Evolutionary conservation across 139 green algal genomes (phyloP).

Genomic region (Pedinophyceae sp.): DNA sequence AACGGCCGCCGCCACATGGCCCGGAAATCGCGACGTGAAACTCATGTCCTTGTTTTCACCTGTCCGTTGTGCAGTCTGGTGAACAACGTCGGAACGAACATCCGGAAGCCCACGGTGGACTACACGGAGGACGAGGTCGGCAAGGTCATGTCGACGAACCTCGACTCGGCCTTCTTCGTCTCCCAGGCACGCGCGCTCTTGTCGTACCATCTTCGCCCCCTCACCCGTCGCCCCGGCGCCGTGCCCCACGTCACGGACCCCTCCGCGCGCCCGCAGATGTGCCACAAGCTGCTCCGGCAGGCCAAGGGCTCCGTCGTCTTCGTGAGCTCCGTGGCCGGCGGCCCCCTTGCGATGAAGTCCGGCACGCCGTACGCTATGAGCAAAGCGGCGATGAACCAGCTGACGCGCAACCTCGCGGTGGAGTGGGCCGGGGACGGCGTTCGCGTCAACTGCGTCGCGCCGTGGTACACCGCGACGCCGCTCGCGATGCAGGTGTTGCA

Average conservation of each 20-base stretch:
- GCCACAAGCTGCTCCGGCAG: constrained; percentile 27
- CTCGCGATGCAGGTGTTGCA: constrained; percentile 38
- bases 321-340: constrained; percentile 70
- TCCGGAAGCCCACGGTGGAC: constrained; percentile 35
- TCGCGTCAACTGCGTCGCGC: constrained; percentile 65
- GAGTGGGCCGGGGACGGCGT: constrained; percentile 71
- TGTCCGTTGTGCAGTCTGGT: constrained; percentile 9
- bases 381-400: constrained; percentile 86
- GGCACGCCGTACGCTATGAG: constrained; percentile 65
- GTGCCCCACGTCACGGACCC: no score
- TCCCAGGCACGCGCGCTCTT: constrained; percentile 37
- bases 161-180: constrained; percentile 55
- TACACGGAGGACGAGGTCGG: constrained; percentile 50
- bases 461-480: constrained; percentile 74
- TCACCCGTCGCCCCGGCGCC: no score
- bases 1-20: constrained; percentile 19
- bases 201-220: no score
- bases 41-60: neutral
- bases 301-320: constrained; percentile 42
- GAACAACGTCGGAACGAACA: constrained; percentile 67
- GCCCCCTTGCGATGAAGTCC: constrained; percentile 48
- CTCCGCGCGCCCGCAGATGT: constrained; percentile 12
- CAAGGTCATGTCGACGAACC: constrained; percentile 53
- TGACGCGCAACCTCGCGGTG: constrained; percentile 57
- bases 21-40: constrained; percentile 14